Conservation (phyloP, 257 asterid species). For the Nicotiana noctiflora region DNA sequence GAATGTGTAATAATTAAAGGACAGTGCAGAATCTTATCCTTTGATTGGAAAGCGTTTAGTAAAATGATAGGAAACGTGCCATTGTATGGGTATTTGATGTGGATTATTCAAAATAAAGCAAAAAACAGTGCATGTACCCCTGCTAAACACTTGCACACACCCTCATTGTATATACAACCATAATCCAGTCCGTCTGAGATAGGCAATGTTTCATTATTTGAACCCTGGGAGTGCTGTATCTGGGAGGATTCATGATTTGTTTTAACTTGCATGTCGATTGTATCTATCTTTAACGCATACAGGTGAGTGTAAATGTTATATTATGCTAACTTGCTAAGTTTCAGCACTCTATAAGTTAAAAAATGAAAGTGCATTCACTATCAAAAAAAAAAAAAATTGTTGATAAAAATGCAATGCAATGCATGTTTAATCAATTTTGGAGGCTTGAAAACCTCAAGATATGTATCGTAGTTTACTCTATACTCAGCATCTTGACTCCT, state of each 20-base stretch:
- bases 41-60: not conserved
- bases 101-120: not conserved
- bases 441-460: not conserved
- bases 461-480: not conserved
- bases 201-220: not conserved
- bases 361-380: not conserved
- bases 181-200: not conserved
- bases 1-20: not conserved
- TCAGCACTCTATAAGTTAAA: not conserved
- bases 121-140: not conserved
- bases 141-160: not conserved
- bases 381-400: not conserved
- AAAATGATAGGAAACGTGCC: no score
- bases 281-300: not conserved
- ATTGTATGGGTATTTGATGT: not conserved
- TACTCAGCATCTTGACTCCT: not conserved
- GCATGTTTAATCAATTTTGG: not conserved
- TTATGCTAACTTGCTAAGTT: not conserved
- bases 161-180: not conserved
- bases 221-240: not conserved
- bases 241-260: not conserved
- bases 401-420: not conserved
- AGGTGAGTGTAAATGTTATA: not conserved
- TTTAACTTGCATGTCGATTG: not conserved
- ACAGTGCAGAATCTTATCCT: not conserved